A percentile compares a stretch with the other conserved stretches of the same genome.
Evolutionary conservation across 108 stramenopile genomes (phyloP).

Genomic region (Pseudonitzschia delicatissima): DNA sequence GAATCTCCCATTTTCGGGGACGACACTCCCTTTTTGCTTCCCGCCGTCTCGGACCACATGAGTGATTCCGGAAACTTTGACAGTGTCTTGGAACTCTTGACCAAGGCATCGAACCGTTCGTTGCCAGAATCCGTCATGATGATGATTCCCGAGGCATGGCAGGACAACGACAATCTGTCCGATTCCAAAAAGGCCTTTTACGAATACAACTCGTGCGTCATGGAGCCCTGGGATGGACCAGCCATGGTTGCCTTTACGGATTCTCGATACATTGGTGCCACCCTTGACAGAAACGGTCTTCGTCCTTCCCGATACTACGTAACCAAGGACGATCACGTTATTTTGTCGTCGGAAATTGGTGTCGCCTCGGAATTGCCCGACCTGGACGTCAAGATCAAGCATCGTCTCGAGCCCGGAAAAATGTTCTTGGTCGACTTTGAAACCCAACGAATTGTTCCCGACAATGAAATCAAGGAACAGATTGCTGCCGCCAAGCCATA

Average conservation of each 20-base stretch:
- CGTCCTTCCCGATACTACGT: conserved; percentile 96
- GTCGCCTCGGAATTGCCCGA: conserved; percentile 87
- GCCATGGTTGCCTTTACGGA: conserved; percentile 99
- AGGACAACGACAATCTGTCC: conserved; percentile 90
- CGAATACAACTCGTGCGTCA: conserved; percentile 96
- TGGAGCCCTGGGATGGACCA: conserved; percentile 99
- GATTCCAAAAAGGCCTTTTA: conserved; percentile 94
- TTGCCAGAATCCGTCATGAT: conserved; percentile 93
- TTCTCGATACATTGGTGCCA: conserved; percentile 91
- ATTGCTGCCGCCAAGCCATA: conserved; percentile 87
- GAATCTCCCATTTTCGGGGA: conserved; percentile 84
- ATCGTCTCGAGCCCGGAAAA: conserved; percentile 96
- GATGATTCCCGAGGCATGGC: conserved; percentile 97
- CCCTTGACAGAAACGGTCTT: conserved; percentile 93
- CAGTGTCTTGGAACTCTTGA: conserved; percentile 89
- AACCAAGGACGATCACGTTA: conserved; percentile 93
- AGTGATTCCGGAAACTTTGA: conserved; percentile 97
- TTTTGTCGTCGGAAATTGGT: conserved; percentile 94
- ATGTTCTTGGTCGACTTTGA: conserved; percentile 98
- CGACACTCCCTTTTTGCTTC: conserved; percentile 78
- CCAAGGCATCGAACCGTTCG: conserved; percentile 85
- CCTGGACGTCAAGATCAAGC: conserved; percentile 85
- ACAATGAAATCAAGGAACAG: conserved; percentile 95
- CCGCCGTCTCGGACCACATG: conserved; percentile 88
- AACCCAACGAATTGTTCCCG: conserved; percentile 89